These are phyloP conservation scores for Eucalyptus sideroxylon DNA, from an alignment of 345 rosid species.

Conservation along the genomic window DNA sequence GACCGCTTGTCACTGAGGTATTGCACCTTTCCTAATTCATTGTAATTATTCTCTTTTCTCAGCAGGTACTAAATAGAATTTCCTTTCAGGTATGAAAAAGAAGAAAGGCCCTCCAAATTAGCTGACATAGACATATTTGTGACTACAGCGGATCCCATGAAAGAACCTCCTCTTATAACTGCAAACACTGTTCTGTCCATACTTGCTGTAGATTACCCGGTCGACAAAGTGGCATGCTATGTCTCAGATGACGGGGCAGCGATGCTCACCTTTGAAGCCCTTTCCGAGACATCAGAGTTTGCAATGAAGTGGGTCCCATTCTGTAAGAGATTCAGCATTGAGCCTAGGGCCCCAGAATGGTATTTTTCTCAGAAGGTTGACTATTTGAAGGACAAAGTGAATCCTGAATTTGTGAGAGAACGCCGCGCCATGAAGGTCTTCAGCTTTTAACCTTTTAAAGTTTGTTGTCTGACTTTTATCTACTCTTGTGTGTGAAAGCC, in stretches of 20 bases:
- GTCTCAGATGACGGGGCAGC: conserved; percentile 97
- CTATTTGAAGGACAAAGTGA: conserved; percentile 59
- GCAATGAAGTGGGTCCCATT: conserved; percentile 95
- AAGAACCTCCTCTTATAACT: conserved; percentile 88
- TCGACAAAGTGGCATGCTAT: conserved; percentile 82
- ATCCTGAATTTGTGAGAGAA: conserved; percentile 63
- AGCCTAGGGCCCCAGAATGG: conserved; percentile 94
- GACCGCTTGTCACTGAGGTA: conserved; percentile 74
- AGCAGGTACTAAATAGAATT: not conserved
- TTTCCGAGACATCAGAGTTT: conserved; percentile 84
- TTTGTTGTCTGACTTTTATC: not conserved
- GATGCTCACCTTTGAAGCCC: conserved; percentile 91
- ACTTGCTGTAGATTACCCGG: conserved; percentile 85
- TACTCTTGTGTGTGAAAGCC: not conserved
- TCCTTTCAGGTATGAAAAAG: conserved; percentile 55
- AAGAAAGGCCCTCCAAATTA: conserved; percentile 57
- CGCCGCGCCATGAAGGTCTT: conserved; percentile 79
- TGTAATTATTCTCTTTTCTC: not conserved
- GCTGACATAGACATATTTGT: conserved; percentile 72
- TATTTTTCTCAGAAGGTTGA: conserved; percentile 72
- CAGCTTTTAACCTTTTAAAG: not conserved
- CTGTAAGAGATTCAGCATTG: conserved; percentile 66
- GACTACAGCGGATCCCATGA: conserved; percentile 85
- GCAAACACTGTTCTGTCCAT: conserved; percentile 94
- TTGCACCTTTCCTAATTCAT: not conserved